A percentile compares a stretch with the other conserved stretches of the same genome.
phyloP scores from a whole-genome alignment of 176 grass and related monocot species.

The Rhynchospora breviuscula region DNA sequence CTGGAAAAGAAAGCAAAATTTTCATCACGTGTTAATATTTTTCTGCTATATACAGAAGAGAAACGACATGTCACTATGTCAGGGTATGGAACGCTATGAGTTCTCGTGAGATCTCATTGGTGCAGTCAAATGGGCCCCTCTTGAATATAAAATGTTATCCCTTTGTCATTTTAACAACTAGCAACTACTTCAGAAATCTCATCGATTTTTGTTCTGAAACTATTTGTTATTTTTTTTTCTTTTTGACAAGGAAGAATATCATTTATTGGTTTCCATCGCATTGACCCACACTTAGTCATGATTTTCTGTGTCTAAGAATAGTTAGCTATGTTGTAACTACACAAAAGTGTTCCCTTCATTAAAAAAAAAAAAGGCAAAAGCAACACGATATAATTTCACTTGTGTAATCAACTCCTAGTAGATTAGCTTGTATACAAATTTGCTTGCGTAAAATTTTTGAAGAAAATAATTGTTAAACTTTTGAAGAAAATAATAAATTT shows the following conservation, averaged over 20 bases:
- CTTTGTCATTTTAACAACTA: too few relatives aligned
- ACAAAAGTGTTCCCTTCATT: too few relatives aligned
- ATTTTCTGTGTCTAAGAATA: background rate
- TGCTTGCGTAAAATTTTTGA: too few relatives aligned
- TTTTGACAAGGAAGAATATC: background rate
- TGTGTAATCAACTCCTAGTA: too few relatives aligned
- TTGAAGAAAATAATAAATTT: too few relatives aligned
- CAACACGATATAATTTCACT: too few relatives aligned
- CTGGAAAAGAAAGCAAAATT: background rate
- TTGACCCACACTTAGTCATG: background rate
- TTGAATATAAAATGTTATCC: too few relatives aligned
- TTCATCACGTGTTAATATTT: background rate
- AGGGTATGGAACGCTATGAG: background rate
- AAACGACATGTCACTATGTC: background rate
- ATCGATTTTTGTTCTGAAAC: background rate
- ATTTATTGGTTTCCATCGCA: background rate
- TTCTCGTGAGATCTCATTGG: background rate
- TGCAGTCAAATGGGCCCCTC: background rate
- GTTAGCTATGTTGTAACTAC: too few relatives aligned
- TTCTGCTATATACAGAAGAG: background rate
- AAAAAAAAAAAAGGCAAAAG: too few relatives aligned
- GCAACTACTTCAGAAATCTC: background rate
- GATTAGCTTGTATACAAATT: too few relatives aligned
- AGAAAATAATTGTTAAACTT: too few relatives aligned
- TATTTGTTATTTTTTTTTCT: background rate